Evolutionary conservation across 768 basidiomycete species (phyloP).

Genomic region (Hericium alpestre): DNA sequence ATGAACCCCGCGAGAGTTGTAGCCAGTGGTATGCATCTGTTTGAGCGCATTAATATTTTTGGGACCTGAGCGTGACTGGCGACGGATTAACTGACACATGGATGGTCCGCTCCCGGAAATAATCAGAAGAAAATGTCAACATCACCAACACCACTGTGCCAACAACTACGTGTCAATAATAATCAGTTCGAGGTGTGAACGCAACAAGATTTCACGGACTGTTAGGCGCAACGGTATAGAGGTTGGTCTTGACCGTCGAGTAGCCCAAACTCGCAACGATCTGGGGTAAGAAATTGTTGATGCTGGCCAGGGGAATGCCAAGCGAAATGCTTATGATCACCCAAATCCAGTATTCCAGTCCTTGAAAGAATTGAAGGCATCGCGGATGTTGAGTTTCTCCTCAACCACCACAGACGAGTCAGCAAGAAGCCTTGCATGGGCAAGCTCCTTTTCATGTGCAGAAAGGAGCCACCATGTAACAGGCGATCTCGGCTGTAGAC

Average conservation of each 20-base stretch:
- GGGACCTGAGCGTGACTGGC: neutral
- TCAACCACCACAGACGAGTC: neutral
- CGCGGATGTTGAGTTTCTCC: neutral
- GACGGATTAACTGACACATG: neutral
- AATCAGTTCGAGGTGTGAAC: neutral
- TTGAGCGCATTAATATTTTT: neutral
- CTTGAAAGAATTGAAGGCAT: neutral
- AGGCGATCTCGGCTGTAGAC: neutral
- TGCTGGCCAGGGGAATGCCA: neutral
- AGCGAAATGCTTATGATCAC: neutral
- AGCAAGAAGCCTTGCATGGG: neutral
- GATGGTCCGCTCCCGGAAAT: neutral
- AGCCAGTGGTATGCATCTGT: neutral
- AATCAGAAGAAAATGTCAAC: neutral
- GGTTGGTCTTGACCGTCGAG: neutral
- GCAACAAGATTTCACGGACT: neutral
- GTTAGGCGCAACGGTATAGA: neutral
- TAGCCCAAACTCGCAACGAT: neutral
- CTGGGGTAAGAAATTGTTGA: neutral
- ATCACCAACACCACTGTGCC: neutral
- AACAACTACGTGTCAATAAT: neutral
- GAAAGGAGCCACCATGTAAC: neutral
- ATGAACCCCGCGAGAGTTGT: neutral
- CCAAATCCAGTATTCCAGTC: neutral
- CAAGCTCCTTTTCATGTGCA: neutral